These are phyloP conservation scores for Tuber calosporum DNA, from an alignment of 495 filamentous ascomycete genomes.

Conservation along the genomic window DNA sequence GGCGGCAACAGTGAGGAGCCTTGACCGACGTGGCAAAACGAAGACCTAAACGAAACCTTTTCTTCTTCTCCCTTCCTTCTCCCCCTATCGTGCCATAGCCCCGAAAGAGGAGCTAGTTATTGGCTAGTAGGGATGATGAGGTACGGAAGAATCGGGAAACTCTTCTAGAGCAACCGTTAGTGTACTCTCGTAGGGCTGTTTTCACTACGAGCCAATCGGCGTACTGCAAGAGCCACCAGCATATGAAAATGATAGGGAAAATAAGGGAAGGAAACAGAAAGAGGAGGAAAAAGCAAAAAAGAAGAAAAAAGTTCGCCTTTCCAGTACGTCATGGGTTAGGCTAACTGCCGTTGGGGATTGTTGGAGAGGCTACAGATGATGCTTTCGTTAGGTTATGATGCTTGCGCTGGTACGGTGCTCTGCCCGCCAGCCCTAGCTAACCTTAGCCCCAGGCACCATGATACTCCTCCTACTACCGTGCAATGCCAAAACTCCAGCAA, in stretches of 20 bases:
- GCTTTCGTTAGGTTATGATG: background rate
- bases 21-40: background rate
- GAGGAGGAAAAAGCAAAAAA: slow-evolving; percentile 1
- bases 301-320: background rate
- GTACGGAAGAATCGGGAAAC: background rate
- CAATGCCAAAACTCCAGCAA: background rate
- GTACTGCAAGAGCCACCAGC: background rate
- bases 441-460: background rate
- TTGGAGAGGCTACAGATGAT: background rate
- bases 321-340: background rate
- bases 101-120: background rate
- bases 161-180: background rate
- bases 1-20: background rate
- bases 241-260: slow-evolving; percentile 11
- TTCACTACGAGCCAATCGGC: background rate
- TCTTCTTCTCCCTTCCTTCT: background rate
- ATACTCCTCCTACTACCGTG: background rate
- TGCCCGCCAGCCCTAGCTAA: background rate
- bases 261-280: slow-evolving; percentile 4
- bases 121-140: background rate
- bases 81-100: background rate
- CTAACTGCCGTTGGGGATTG: background rate
- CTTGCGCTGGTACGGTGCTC: background rate
- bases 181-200: slow-evolving; percentile 4
- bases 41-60: background rate